Conservation (phyloP, 2,329 filamentous ascomycete genomes). For the Aplosporella prunicola region DNA sequence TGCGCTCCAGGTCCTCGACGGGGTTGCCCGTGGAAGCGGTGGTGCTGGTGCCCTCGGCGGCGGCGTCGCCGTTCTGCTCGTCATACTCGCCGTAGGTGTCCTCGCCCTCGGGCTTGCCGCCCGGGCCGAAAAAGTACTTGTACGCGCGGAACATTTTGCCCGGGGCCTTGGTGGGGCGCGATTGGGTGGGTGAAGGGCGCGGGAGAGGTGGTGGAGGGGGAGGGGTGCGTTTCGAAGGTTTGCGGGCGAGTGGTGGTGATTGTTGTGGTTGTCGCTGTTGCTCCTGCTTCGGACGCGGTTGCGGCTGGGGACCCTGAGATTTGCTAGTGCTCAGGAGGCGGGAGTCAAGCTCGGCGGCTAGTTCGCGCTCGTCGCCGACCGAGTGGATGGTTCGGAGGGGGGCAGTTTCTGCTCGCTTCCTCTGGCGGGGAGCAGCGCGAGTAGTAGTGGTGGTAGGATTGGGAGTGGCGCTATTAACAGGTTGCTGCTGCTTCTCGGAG, state of each 20-base stretch:
- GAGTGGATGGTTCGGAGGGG: constrained; percentile 9
- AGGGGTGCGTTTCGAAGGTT: no score
- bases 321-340: no score
- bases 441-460: constrained; percentile 1
- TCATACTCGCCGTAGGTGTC: constrained; percentile 18
- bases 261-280: no score
- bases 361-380: constrained; percentile 10
- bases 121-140: constrained; percentile 30
- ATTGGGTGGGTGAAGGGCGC: no score
- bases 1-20: constrained; percentile 11
- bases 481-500: constrained; percentile 27
- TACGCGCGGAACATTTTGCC: constrained; percentile 32
- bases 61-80: constrained; percentile 16
- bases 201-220: no score
- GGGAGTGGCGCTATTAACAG: constrained; percentile 14
- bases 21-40: constrained; percentile 5
- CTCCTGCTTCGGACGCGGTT: no score
- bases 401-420: constrained; percentile 6
- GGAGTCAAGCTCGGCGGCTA: no score
- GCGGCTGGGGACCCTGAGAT: no score
- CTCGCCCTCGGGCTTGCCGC: constrained; percentile 11
- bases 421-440: constrained; percentile 5
- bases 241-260: no score
- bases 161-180: no score
- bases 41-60: constrained; percentile 7